Conservation (phyloP, 23 red algal species). For the Gracilaria gracilis region DNA sequence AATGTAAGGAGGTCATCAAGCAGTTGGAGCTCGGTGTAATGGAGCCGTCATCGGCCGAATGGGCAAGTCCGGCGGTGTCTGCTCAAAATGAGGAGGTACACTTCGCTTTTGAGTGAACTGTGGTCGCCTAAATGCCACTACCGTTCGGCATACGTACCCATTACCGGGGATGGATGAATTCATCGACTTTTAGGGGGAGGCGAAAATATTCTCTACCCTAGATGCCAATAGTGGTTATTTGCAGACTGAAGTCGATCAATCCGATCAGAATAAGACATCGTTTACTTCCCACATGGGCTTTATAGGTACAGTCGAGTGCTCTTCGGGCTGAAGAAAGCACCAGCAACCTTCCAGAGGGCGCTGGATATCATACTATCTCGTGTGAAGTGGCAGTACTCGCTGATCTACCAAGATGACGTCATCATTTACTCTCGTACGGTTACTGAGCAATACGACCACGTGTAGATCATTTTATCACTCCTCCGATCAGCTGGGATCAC, state of each 20-base stretch:
- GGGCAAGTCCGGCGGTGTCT: neutral
- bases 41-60: neutral
- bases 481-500: neutral
- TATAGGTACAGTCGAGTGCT: neutral
- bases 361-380: constrained; percentile 44
- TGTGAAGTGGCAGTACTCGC: constrained; percentile 20
- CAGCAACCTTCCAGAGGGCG: constrained; percentile 23
- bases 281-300: constrained; percentile 12
- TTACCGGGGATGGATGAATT: constrained; percentile 41
- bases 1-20: neutral
- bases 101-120: constrained; percentile 17
- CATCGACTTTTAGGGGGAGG: constrained; percentile 19
- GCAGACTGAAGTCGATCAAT: constrained; percentile 15
- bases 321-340: constrained; percentile 17
- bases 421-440: constrained; percentile 2
- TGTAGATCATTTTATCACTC: neutral
- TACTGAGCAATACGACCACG: neutral
- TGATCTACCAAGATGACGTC: constrained; percentile 22
- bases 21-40: neutral
- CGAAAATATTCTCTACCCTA: constrained; percentile 23
- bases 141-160: constrained; percentile 23
- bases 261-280: constrained; percentile 12
- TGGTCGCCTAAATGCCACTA: neutral
- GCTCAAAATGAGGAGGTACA: neutral
- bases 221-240: constrained; percentile 30